Evolutionary conservation across 2,329 filamentous ascomycete species (phyloP).

Genomic region (Neophaeococcomyces mojaviensis): DNA sequence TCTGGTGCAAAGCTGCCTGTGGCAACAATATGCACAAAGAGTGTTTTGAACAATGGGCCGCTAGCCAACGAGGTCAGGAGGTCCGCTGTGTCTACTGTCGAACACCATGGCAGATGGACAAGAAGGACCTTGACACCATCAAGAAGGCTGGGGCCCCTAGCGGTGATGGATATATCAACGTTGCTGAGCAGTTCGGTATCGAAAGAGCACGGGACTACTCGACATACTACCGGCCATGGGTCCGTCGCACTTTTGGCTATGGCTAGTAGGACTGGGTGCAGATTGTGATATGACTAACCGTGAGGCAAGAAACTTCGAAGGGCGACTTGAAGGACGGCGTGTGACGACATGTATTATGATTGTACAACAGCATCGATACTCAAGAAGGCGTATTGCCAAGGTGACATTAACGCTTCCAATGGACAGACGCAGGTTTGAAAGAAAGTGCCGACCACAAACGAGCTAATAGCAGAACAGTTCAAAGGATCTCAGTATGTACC

Average conservation of each 20-base stretch:
- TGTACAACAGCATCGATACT: too few relatives aligned
- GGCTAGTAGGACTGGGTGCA: not conserved
- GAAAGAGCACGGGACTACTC: conserved; percentile 32
- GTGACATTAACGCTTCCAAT: too few relatives aligned
- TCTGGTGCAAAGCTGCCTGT: conserved; percentile 55
- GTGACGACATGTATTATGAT: too few relatives aligned
- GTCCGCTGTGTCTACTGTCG: conserved; percentile 42
- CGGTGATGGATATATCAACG: conserved; percentile 39
- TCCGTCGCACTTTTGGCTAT: conserved; percentile 16
- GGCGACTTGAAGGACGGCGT: too few relatives aligned
- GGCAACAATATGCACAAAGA: conserved; percentile 56
- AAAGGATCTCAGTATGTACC: too few relatives aligned
- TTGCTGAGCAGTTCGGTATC: conserved; percentile 36
- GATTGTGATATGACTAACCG: too few relatives aligned
- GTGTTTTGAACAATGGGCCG: conserved; percentile 50
- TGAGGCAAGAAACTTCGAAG: too few relatives aligned
- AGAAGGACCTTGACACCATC: conserved; percentile 26
- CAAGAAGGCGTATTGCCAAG: too few relatives aligned
- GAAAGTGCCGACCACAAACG: too few relatives aligned
- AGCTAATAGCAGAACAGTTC: too few relatives aligned
- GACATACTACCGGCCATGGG: conserved; percentile 36
- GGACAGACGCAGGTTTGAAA: too few relatives aligned
- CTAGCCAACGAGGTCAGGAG: conserved; percentile 26
- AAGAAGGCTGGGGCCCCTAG: conserved; percentile 25
- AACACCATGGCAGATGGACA: conserved; percentile 32